Base-by-base conservation (phyloP, 108 stramenopile species). In the Skeletonema menzelii region DNA sequence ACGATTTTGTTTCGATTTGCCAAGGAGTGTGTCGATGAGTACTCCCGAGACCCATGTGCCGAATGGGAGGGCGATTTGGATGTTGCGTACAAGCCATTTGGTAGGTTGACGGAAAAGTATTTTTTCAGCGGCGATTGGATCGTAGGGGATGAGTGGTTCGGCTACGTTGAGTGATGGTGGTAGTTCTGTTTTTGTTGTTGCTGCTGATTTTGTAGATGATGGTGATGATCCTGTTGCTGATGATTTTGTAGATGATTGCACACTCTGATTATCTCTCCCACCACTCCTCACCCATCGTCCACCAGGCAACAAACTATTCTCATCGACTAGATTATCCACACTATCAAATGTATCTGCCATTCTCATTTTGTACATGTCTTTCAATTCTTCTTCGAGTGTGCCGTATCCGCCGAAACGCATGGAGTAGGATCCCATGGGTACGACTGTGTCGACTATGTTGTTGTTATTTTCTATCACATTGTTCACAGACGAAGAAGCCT, bases 1-100 rank as follows among this genome's bases (percentile, higher is more conserved):
- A 17, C 87, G 81, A 73, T 84, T 76, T 57, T 73, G 53, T 24
- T 67, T 60, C 40, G 83, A 84, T 30, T 63, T 37, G 8, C 85
- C 90, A 27, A 84, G 57, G 38, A 85, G 57, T 19, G 86, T 86
- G 75, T 98, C 97, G 12, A 67, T 56, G 7, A 95, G 76, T 20
- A 98, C 84, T 20, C 84, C 83, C 3, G 66, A 77, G 32, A 89
- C 82, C 93, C 97, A 98, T 40, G 58, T 72, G n/a, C 92, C 91
- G 27, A 98, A 63, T 12, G 97, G 97, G 3, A 94, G 65, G 27
- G 96, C 95, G 61, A 98, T 96, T 68, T 97, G 88, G 12, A 96
- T 70, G 55, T 98, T 98, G 7, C 97, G 86, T n/a, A 89, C 82
- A 27, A 98, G 77, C 97, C 97, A 98, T 49, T 86, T 91, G 28